These are phyloP conservation scores for Spencermartinsiella ligniputridi DNA, from an alignment of 1,139 yeast species.

Conservation along the genomic window DNA sequence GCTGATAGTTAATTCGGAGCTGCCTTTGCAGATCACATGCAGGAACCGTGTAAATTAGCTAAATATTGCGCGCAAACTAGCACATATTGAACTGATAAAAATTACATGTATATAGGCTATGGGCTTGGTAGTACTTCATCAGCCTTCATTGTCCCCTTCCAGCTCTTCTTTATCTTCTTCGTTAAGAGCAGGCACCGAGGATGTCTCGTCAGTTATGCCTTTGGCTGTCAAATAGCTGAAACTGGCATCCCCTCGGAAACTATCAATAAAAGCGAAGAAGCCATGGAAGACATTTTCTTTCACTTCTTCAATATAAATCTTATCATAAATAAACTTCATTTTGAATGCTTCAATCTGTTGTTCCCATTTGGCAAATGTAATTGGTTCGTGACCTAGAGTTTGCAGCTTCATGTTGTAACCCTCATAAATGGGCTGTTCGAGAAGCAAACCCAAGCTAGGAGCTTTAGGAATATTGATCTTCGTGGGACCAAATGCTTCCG, in stretches of 20 bases:
- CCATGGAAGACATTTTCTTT: slow-evolving; percentile 85
- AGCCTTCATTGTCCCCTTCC: slow-evolving; percentile 29
- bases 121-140: too few species aligned
- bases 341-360: slow-evolving; percentile 80
- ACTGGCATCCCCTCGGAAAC: slow-evolving; percentile 56
- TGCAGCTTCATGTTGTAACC: slow-evolving; percentile 70
- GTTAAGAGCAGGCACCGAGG: slow-evolving; percentile 12
- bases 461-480: slow-evolving; percentile 94
- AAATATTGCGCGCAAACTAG: too few species aligned
- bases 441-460: slow-evolving; percentile 86
- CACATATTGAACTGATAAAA: too few species aligned
- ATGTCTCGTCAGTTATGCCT: slow-evolving; percentile 40
- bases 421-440: slow-evolving; percentile 90
- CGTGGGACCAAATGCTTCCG: slow-evolving; percentile 69
- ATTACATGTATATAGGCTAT: too few species aligned
- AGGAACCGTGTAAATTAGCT: too few species aligned
- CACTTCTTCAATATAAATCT: slow-evolving; percentile 84
- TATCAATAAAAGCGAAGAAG: slow-evolving; percentile 83
- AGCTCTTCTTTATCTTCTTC: slow-evolving; percentile 30
- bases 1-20: too few species aligned
- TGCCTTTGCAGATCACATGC: too few species aligned
- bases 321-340: slow-evolving; percentile 82
- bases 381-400: slow-evolving; percentile 73
- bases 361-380: slow-evolving; percentile 64
- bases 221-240: slow-evolving; percentile 74